A percentile compares a stretch with the other conserved stretches of the same genome.
phyloP scores from a whole-genome alignment of 768 basidiomycete genomes.

The Tulasnella sp. region DNA sequence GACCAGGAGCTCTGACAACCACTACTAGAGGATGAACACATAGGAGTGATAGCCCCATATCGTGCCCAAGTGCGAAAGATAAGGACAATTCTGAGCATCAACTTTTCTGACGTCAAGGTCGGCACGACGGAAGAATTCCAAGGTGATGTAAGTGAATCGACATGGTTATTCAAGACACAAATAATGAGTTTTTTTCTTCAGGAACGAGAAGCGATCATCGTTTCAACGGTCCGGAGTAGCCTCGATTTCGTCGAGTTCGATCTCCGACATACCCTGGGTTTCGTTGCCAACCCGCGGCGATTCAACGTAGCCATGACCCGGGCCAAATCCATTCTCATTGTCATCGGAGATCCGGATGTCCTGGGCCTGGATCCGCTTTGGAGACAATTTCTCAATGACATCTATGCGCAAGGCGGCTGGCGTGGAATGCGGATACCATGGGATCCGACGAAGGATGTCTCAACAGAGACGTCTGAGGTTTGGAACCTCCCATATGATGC shows the following conservation, averaged over 20 bases:
- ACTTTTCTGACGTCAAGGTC: conserved; percentile 15
- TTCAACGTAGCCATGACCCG: conserved; percentile 30
- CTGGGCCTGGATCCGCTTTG: conserved; percentile 17
- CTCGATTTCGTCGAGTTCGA: conserved; percentile 19
- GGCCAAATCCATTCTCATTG: conserved; percentile 23
- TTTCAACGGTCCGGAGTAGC: conserved; percentile 29
- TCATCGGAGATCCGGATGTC: conserved; percentile 19
- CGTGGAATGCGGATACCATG: conserved; percentile 7
- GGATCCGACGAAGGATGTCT: not conserved
- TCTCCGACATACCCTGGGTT: conserved; percentile 24
- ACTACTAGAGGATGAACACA: too few relatives aligned
- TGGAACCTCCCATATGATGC: not conserved
- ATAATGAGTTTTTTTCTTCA: not conserved
- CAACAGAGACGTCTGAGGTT: not conserved
- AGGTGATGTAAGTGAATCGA: conserved; percentile 6
- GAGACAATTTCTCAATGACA: conserved; percentile 13
- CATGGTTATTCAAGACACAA: too few relatives aligned
- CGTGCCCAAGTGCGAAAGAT: too few relatives aligned
- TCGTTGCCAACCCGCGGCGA: conserved; percentile 24
- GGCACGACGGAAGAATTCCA: conserved; percentile 13
- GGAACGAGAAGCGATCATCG: conserved; percentile 29
- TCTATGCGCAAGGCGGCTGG: conserved; percentile 10
- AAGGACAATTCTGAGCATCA: not conserved
- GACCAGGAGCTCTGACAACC: too few relatives aligned
- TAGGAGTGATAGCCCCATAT: too few relatives aligned